phyloP scores from a whole-genome alignment of 257 asterid genomes.

The Mitragyna speciosa region DNA sequence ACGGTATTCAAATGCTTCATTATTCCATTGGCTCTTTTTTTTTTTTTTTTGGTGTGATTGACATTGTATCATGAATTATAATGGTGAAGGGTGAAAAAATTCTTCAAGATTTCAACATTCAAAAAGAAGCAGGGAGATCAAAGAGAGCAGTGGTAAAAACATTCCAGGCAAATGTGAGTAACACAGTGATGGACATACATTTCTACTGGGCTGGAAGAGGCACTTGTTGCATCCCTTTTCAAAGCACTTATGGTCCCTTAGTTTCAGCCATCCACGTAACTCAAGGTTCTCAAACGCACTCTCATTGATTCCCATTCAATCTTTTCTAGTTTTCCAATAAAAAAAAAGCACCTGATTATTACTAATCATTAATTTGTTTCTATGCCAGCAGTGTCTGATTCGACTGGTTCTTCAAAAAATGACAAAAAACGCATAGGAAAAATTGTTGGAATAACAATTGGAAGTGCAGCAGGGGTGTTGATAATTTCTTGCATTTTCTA shows the following conservation, averaged over 20 bases:
- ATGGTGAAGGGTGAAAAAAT: conserved; percentile 47
- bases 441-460: conserved; percentile 41
- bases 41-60: neutral
- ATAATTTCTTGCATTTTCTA: conserved; percentile 37
- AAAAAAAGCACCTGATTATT: neutral
- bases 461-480: conserved; percentile 39
- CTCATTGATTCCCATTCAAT: neutral
- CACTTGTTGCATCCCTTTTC: conserved; percentile 64
- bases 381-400: conserved; percentile 30
- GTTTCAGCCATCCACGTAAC: conserved; percentile 55
- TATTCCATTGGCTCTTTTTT: too few relatives aligned
- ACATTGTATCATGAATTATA: neutral
- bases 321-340: neutral
- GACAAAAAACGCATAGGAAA: conserved; percentile 31
- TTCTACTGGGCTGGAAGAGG: conserved; percentile 65
- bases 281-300: conserved; percentile 37
- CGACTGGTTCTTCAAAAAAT: conserved; percentile 27
- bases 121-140: conserved; percentile 55
- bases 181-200: conserved; percentile 53
- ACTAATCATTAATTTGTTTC: neutral
- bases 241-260: conserved; percentile 63
- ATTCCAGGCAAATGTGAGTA: conserved; percentile 51
- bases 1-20: neutral
- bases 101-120: conserved; percentile 48
- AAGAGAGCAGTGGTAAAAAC: conserved; percentile 46